A percentile compares a stretch with the other conserved stretches of the same genome.
Evolutionary conservation across 78 protist species (phyloP).

Genomic region (Isochrysis galbana): DNA sequence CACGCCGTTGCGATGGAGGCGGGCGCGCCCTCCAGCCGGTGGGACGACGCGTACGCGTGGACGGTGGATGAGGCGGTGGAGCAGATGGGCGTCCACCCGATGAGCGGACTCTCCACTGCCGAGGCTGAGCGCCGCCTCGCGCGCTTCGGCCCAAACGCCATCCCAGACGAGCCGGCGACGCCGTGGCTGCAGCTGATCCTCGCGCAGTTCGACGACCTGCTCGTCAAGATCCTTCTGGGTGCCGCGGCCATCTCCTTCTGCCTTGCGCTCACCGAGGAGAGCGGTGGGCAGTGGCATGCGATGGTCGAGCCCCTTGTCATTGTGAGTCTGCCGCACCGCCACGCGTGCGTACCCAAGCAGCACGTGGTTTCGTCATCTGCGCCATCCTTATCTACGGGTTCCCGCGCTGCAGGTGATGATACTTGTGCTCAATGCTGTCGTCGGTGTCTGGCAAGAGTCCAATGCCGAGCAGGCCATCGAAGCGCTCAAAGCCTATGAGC

Average conservation of each 20-base stretch:
- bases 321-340: conserved; percentile 28
- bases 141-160: neutral
- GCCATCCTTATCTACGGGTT: no score
- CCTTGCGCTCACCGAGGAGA: conserved; percentile 54
- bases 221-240: conserved; percentile 70
- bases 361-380: conserved; percentile 54
- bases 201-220: conserved; percentile 74
- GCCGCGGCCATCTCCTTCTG: conserved; percentile 66
- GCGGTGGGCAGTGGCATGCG: neutral
- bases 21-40: no score
- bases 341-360: neutral
- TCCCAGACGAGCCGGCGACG: neutral
- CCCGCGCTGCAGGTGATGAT: no score
- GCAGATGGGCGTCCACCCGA: neutral
- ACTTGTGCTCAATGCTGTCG: conserved; percentile 67
- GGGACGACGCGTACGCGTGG: no score
- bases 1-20: no score
- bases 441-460: conserved; percentile 70
- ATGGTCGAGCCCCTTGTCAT: neutral
- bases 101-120: neutral
- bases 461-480: conserved; percentile 72
- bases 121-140: neutral
- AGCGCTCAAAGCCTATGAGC: conserved; percentile 29
- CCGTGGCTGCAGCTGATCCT: conserved; percentile 48
- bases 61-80: neutral